Percentiles rank a stretch among this genome's conserved stretches.
These are phyloP conservation scores for Vitis hybrid DNA, from an alignment of 177 flowering plant genomes.

Conservation along the genomic window DNA sequence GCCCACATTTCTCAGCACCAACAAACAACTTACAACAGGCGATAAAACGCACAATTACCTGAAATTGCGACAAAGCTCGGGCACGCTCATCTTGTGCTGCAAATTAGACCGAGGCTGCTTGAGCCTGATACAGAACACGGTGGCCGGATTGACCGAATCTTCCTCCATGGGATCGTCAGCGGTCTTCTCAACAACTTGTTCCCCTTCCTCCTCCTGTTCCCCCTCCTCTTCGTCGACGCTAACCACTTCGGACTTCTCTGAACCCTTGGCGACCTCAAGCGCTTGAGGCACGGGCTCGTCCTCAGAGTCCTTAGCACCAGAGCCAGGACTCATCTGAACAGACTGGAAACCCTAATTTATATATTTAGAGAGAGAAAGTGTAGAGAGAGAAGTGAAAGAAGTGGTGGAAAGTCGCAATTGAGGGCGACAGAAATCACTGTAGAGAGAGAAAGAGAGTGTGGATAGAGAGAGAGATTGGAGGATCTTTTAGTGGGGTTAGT, in stretches of 20 bases:
- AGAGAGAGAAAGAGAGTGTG: constrained; percentile 19
- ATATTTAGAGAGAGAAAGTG: constrained; percentile 20
- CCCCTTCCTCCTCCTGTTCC: constrained; percentile 9
- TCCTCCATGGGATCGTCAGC: constrained; percentile 60
- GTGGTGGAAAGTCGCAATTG: constrained; percentile 71
- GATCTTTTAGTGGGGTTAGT: constrained; percentile 20
- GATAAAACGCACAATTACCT: constrained; percentile 41
- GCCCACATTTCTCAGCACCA: too few relatives aligned
- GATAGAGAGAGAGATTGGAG: constrained; percentile 1
- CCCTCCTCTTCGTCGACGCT: constrained; percentile 18
- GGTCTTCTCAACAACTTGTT: constrained; percentile 6
- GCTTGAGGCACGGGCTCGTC: constrained; percentile 29
- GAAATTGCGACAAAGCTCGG: constrained; percentile 94
- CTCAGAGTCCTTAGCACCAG: constrained; percentile 29
- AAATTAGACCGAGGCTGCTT: constrained; percentile 87
- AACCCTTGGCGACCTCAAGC: constrained; percentile 12
- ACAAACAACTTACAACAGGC: too few relatives aligned
- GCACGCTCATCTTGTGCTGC: constrained; percentile 93
- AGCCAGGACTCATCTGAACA: constrained; percentile 34
- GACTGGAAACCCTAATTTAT: constrained; percentile 45
- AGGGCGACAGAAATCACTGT: constrained; percentile 76
- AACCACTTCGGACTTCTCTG: constrained; percentile 21
- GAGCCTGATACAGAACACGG: constrained; percentile 74
- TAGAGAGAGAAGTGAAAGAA: constrained; percentile 20
- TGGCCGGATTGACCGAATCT: constrained; percentile 54